These are phyloP conservation scores for Platanthera guangdongensis DNA, from an alignment of 106 monocot species.

Conservation along the genomic window DNA sequence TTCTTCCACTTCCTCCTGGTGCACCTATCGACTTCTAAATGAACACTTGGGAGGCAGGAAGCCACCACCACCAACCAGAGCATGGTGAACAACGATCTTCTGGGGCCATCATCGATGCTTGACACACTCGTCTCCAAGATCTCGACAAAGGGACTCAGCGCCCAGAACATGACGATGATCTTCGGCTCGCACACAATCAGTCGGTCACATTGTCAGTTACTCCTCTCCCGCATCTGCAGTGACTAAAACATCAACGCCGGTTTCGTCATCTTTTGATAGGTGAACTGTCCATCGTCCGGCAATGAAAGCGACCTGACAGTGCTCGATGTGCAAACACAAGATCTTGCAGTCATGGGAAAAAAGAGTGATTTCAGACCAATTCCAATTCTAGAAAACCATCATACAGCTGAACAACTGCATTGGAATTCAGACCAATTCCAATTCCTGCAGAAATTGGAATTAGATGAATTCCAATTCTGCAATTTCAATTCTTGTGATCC, in stretches of 20 bases:
- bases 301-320: slow-evolving; percentile 43
- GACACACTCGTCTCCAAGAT: slow-evolving; percentile 31
- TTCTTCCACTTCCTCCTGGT: too few relatives aligned
- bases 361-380: too few relatives aligned
- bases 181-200: slow-evolving; percentile 60
- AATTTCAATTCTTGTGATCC: too few relatives aligned
- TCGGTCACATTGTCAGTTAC: slow-evolving; percentile 30
- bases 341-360: too few relatives aligned
- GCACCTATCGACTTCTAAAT: too few relatives aligned
- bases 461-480: too few relatives aligned
- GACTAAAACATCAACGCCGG: slow-evolving; percentile 37
- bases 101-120: slow-evolving; percentile 27
- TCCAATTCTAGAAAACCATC: too few relatives aligned
- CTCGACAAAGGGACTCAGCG: slow-evolving; percentile 32
- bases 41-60: slow-evolving; percentile 53
- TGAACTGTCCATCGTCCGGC: slow-evolving; percentile 29
- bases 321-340: slow-evolving; percentile 14
- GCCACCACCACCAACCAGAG: slow-evolving; percentile 46
- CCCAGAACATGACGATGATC: slow-evolving; percentile 40
- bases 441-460: too few relatives aligned
- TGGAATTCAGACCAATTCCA: too few relatives aligned
- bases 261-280: slow-evolving; percentile 24
- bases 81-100: slow-evolving; percentile 50
- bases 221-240: slow-evolving; percentile 44
- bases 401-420: too few relatives aligned